phyloP scores from a whole-genome alignment of 306 rosid species.

The Vachellia collinsii region DNA sequence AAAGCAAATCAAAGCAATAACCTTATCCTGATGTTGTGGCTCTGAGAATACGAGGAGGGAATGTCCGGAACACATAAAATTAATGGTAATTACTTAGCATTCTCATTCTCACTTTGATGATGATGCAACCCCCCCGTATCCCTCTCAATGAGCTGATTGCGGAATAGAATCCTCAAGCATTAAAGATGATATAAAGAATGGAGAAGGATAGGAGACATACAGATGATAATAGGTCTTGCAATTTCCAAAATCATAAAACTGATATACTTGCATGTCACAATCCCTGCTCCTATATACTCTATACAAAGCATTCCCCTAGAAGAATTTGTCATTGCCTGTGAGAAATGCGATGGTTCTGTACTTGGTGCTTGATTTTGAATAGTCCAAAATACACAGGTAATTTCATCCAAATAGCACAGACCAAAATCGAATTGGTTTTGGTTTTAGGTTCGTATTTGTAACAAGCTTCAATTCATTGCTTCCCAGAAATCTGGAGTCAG shows the following conservation, averaged over 20 bases:
- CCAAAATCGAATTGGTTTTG: constrained; percentile 37
- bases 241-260: neutral
- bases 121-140: neutral
- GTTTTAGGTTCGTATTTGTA: constrained; percentile 36
- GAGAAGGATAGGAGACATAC: neutral
- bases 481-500: constrained; percentile 44
- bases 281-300: neutral
- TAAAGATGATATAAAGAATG: too few relatives aligned
- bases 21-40: neutral
- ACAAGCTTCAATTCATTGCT: constrained; percentile 39
- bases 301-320: constrained; percentile 24
- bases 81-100: too few relatives aligned
- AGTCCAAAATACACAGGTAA: constrained; percentile 5
- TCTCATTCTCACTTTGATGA: too few relatives aligned
- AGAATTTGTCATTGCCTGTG: constrained; percentile 13
- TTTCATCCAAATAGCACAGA: constrained; percentile 42
- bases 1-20: neutral
- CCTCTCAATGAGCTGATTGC: neutral
- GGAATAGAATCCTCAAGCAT: neutral
- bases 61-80: neutral
- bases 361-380: neutral
- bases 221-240: neutral
- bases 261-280: neutral
- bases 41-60: neutral
- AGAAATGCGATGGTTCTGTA: neutral